Evolutionary conservation across 1,284 basidiomycete species (phyloP), one percentile per base, ranked within the genome.

Genomic region (Malassezia vespertilionis): DNA sequence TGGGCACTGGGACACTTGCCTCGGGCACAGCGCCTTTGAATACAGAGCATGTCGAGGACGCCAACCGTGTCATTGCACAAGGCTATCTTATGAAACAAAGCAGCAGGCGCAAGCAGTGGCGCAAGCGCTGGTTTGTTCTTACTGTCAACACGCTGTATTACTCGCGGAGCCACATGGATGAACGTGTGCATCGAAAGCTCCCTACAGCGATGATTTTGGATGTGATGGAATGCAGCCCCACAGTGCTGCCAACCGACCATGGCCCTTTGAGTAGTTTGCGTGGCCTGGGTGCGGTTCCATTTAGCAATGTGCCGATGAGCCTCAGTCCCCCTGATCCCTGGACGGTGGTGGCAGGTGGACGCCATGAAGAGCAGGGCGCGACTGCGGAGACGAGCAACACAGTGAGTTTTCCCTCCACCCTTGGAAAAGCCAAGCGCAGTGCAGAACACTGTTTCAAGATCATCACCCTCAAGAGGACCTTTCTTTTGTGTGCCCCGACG

Each of bases 51-150:
- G 35, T 22, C 12, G 38, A 44, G 11, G 63, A 69, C 34, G 54
- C 56, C 1, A 58, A 61, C 53, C 63, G 60, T 18, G 56, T 69
- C 43, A 63, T 69, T 43, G 60, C 61, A 4, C 65, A 82, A 23
- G 89, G 89, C 2, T 99, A 97, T 71, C 75, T 97, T 52, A 91
- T 93, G 85, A 97, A 97, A 71, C 89, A 89, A 71, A 88, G 88
- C 33, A 82, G 82, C 40, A 86, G 91, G 58, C 80, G 90, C 60
- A 83, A 86, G 62, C 85, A 82, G 52, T 99, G 93, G 93, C 78
- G 88, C 49, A 97, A 99, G 74, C 76, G 74, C 10, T 75, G 72
- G 71, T 75, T 75, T 30, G 65, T 72, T 7, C 57, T 75, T 9
- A 72, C 67, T 12, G 55, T 64, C 11, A 56, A 63, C 14, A 55